These are phyloP conservation scores for Barnettozyma sucrosica DNA, from an alignment of 805 yeast species.

Conservation along the genomic window DNA sequence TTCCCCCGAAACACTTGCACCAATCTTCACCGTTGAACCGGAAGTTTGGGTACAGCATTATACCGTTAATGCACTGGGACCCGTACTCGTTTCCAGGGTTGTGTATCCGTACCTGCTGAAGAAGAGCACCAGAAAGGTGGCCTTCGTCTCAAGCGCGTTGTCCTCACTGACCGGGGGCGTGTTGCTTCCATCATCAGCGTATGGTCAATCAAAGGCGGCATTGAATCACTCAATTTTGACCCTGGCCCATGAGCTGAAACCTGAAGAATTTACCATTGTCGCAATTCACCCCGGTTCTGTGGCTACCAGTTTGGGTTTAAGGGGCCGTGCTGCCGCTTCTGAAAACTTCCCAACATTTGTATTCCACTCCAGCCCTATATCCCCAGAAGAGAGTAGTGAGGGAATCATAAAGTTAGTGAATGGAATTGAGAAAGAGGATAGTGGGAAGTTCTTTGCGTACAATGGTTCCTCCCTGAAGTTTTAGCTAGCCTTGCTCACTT, in stretches of 20 bases:
- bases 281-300: constrained; percentile 37
- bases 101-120: constrained; percentile 16
- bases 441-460: neutral
- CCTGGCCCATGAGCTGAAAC: constrained; percentile 24
- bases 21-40: constrained; percentile 1
- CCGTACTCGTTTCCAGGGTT: constrained; percentile 2
- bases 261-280: constrained; percentile 27
- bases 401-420: neutral
- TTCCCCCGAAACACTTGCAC: neutral
- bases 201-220: constrained; percentile 35
- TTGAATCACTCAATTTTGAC: constrained; percentile 27
- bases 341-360: neutral
- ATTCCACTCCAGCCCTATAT: neutral
- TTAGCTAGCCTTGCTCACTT: too few species aligned
- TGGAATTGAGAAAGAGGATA: neutral
- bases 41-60: constrained; percentile 4
- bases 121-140: constrained; percentile 21
- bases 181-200: constrained; percentile 23
- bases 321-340: neutral
- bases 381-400: neutral
- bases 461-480: neutral
- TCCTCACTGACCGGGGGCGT: constrained; percentile 17
- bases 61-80: constrained; percentile 8
- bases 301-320: constrained; percentile 28
- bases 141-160: constrained; percentile 23